Evolutionary conservation across 2,329 filamentous ascomycete species (phyloP).

Genomic region (Fusarium torreyae): DNA sequence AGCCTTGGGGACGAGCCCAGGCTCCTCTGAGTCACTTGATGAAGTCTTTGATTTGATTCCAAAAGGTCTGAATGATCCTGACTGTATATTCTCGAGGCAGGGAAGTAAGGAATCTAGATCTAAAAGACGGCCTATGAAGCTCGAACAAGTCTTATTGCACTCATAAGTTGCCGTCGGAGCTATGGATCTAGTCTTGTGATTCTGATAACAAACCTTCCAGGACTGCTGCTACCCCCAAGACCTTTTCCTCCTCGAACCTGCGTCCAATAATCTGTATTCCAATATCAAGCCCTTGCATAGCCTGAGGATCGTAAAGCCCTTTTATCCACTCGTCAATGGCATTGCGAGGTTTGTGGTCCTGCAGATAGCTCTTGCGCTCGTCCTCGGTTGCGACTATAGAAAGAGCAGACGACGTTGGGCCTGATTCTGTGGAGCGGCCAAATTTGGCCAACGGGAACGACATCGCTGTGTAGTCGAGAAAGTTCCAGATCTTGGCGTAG

Average conservation of each 20-base stretch:
- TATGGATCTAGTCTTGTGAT: no score
- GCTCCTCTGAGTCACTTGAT: no score
- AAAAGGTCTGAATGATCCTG: no score
- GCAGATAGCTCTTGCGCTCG: background rate
- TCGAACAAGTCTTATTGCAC: no score
- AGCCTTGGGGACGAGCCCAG: no score
- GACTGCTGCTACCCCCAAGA: background rate
- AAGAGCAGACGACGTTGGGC: background rate
- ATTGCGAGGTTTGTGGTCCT: background rate
- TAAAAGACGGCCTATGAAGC: no score
- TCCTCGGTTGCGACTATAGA: background rate
- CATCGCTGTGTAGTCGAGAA: conserved; percentile 7
- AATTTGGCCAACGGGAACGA: background rate
- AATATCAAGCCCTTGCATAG: background rate
- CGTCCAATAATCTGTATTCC: conserved; percentile 9
- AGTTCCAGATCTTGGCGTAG: conserved; percentile 10
- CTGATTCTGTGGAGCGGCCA: background rate
- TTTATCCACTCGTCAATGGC: conserved; percentile 2
- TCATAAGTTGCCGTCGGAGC: no score
- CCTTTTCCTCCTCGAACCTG: conserved; percentile 3
- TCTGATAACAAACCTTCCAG: background rate
- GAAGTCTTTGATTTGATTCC: no score
- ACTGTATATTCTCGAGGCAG: no score
- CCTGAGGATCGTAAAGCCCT: background rate
- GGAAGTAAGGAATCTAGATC: no score